phyloP scores from a whole-genome alignment of 2,329 filamentous ascomycete species.

The Arachnomyces sp. region DNA sequence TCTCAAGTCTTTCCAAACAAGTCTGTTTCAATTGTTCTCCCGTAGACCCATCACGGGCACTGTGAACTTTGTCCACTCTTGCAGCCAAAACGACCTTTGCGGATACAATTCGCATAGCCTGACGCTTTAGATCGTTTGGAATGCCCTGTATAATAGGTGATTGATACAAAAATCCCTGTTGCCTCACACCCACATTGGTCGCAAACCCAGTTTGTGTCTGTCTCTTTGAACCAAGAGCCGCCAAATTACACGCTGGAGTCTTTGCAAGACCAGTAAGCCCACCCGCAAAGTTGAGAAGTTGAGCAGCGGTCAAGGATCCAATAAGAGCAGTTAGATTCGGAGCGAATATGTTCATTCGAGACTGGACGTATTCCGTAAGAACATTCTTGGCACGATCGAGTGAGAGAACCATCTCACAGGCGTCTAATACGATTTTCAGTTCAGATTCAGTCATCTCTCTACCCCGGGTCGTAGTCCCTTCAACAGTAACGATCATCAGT shows the following conservation, averaged over 20 bases:
- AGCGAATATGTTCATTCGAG: conserved; percentile 91
- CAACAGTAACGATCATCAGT: conserved; percentile 91
- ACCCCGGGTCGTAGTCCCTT: conserved; percentile 83
- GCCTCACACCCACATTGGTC: conserved; percentile 82
- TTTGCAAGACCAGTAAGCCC: conserved; percentile 83
- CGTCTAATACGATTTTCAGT: conserved; percentile 63
- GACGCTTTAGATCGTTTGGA: conserved; percentile 77
- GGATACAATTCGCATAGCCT: conserved; percentile 90
- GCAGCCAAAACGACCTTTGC: conserved; percentile 92
- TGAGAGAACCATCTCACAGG: conserved; percentile 81
- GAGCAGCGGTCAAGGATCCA: conserved; percentile 85
- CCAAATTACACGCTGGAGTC: conserved; percentile 86
- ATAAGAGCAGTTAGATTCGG: conserved; percentile 88
- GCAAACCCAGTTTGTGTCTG: conserved; percentile 74
- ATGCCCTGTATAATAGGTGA: conserved; percentile 82
- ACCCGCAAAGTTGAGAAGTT: conserved; percentile 90
- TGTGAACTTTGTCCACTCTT: conserved; percentile 78
- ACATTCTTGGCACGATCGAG: conserved; percentile 81
- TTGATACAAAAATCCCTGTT: conserved; percentile 90
- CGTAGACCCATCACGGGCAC: conserved; percentile 69
- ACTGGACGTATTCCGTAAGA: conserved; percentile 90
- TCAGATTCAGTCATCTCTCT: conserved; percentile 68
- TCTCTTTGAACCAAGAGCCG: conserved; percentile 85
- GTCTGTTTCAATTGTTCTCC: conserved; percentile 76
- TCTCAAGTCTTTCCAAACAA: conserved; percentile 80